phyloP scores from a whole-genome alignment of 2,329 filamentous ascomycete species.

The Aspergillus fijiensis region DNA sequence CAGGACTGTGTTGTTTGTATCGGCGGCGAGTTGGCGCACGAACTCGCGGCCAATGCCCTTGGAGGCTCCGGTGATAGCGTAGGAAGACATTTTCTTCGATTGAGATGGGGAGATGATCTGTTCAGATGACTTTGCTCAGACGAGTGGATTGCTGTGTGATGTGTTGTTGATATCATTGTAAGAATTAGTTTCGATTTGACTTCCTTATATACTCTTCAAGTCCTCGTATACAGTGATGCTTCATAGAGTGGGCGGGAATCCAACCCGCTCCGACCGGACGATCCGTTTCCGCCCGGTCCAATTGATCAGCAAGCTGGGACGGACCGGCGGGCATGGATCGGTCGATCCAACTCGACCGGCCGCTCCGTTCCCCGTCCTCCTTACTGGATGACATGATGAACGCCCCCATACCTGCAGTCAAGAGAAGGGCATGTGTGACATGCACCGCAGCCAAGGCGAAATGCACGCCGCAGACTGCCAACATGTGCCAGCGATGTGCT shows the following conservation, averaged over 20 bases:
- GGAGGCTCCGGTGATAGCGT: conserved; percentile 36
- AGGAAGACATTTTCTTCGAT: conserved; percentile 33
- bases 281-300: background rate
- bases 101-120: no score
- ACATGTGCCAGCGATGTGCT: conserved; percentile 22
- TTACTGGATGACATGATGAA: background rate
- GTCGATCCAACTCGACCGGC: background rate
- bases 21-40: conserved; percentile 29
- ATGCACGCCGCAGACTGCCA: conserved; percentile 22
- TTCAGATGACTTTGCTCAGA: no score
- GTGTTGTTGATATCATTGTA: background rate
- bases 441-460: conserved; percentile 26
- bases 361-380: background rate
- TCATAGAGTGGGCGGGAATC: no score
- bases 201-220: background rate
- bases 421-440: conserved; percentile 25
- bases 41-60: conserved; percentile 37
- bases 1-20: conserved; percentile 38
- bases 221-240: no score
- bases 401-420: conserved; percentile 10
- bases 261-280: background rate
- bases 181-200: background rate
- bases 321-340: no score
- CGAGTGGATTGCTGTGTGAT: background rate
- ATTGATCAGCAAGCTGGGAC: background rate